Base-by-base conservation (phyloP, 2,329 filamentous ascomycete species). In the Penicillium sp. region DNA sequence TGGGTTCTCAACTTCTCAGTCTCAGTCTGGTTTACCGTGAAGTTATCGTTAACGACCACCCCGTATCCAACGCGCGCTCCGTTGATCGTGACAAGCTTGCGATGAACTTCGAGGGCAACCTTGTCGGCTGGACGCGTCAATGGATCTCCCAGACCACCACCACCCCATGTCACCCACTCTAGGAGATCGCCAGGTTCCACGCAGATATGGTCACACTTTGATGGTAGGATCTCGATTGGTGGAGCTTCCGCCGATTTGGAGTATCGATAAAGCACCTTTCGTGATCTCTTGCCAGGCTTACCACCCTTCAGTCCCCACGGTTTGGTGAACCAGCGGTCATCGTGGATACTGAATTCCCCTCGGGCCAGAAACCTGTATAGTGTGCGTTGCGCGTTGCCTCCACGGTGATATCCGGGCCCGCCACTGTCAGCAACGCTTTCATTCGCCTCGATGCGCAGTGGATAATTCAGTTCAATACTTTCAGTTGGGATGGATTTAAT, bases 401-500 rank as follows among this genome's bases (percentile, higher is more conserved):
- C 74, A 1, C 74, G 69, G 58, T 64, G 74, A 50, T 66, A 74
- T 0, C 74, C 74, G 0, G 74, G 60, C 0, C 74, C 74, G 8
- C 74, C 74, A n/a, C 68, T 73, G 46, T 77, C 73, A 2, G 72
- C 63, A 1, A 77, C 62, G 4, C 70, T 70, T 50, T 76, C 70
- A 47, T 76, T 76, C 0, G 68, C 71, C 49, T 77, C 74, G 43
- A 77, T 69, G 14, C 72, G 67, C 9, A 76, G 64, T 2, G 73
- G 74, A 51, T 72, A 76, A 45, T 74, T 73, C 3, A 75, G 57
- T 50, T 76, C 74, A 36, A 74, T 72, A 40, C 67, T 73, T 55
- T 77, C 74, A 0, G 72, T 73, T 0, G 74, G 74, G 22, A 76
- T 74, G 1, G 69, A 73, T 50, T 76, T 77, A 60, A 77, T 76